These are phyloP conservation scores for Colletotrichum salicis DNA, from an alignment of 2,329 filamentous ascomycete species.

Conservation along the genomic window DNA sequence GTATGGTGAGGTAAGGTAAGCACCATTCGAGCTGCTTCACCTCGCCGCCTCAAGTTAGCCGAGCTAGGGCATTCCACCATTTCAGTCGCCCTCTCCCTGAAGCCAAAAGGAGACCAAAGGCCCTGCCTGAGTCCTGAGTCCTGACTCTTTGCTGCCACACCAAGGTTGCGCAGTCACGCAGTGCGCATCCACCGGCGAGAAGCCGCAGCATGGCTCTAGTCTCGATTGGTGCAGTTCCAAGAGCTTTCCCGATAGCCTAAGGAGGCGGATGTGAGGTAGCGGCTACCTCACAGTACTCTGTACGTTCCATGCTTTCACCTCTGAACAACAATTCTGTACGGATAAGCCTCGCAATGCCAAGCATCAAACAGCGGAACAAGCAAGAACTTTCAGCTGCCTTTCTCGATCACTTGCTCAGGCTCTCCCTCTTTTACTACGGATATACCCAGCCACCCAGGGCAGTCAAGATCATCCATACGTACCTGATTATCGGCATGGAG, in stretches of 20 bases:
- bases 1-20: not conserved
- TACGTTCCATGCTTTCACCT: not conserved
- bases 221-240: constrained; percentile 14
- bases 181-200: not conserved
- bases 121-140: too few relatives aligned
- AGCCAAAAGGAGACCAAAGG: constrained; percentile 5
- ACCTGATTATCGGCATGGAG: not conserved
- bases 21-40: not conserved
- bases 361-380: too few relatives aligned
- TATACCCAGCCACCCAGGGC: too few relatives aligned
- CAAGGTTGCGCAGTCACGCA: constrained; percentile 14
- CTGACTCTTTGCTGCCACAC: constrained; percentile 19
- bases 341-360: too few relatives aligned
- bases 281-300: not conserved
- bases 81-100: constrained; percentile 7
- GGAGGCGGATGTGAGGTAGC: not conserved
- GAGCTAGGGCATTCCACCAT: not conserved
- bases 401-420: too few relatives aligned
- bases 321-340: too few relatives aligned
- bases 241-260: constrained; percentile 1
- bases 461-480: not conserved
- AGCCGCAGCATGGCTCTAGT: constrained; percentile 28
- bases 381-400: too few relatives aligned
- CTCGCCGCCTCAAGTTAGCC: not conserved
- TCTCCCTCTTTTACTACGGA: too few relatives aligned